phyloP scores from a whole-genome alignment of 768 basidiomycete genomes.

The Suillus paluster region DNA sequence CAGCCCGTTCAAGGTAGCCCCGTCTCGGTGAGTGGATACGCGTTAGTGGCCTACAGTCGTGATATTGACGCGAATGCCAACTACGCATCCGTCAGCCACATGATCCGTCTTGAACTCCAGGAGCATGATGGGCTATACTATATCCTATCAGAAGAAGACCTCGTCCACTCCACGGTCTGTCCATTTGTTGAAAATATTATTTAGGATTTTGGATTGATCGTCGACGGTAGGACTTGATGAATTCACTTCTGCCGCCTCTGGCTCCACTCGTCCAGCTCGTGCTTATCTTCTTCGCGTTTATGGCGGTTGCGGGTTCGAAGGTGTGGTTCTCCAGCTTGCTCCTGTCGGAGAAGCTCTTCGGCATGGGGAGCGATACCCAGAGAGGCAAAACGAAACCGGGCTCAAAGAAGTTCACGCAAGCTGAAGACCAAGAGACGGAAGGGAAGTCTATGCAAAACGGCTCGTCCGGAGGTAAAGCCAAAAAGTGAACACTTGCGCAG shows the following conservation, averaged over 20 bases:
- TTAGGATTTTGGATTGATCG: background rate
- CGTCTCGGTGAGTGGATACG: slow-evolving; percentile 43
- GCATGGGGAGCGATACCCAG: slow-evolving; percentile 10
- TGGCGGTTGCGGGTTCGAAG: slow-evolving; percentile 17
- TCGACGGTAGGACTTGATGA: slow-evolving; percentile 7
- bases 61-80: background rate
- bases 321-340: background rate
- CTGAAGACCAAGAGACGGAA: background rate
- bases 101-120: slow-evolving; percentile 52
- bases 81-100: slow-evolving; percentile 34
- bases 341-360: slow-evolving; percentile 8
- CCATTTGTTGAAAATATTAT: background rate
- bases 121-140: slow-evolving; percentile 46
- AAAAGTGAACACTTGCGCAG: background rate
- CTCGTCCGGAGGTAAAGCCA: background rate
- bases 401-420: background rate
- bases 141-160: slow-evolving; percentile 61
- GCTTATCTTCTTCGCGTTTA: slow-evolving; percentile 20
- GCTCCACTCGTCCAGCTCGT: slow-evolving; percentile 4
- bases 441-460: background rate
- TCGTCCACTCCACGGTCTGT: slow-evolving; percentile 54
- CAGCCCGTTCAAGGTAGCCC: slow-evolving; percentile 49
- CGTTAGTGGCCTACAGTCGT: background rate
- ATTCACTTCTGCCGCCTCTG: slow-evolving; percentile 8
- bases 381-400: background rate